phyloP scores from a whole-genome alignment of 1,284 basidiomycete species.

The Phenoliferia sp. region DNA sequence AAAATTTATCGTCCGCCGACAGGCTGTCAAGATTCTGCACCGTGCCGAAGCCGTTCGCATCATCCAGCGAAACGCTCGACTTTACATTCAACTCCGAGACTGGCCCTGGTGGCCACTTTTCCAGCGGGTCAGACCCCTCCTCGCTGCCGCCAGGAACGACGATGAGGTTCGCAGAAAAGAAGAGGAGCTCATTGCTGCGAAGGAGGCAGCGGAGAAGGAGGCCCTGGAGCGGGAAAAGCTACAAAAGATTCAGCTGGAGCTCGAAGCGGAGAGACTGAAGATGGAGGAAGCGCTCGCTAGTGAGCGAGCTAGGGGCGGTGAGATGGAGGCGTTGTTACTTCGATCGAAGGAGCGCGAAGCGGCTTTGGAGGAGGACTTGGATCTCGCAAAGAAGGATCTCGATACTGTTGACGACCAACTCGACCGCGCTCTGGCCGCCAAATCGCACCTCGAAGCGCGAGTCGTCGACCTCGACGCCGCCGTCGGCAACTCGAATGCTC shows the following conservation, averaged over 20 bases:
- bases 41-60: slow-evolving; percentile 85
- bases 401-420: slow-evolving; percentile 81
- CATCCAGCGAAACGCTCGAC: slow-evolving; percentile 87
- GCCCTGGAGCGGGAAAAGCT: slow-evolving; percentile 70
- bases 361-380: slow-evolving; percentile 79
- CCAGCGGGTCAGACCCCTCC: slow-evolving; percentile 82
- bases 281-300: slow-evolving; percentile 76
- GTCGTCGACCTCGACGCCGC: slow-evolving; percentile 27
- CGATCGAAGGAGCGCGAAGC: slow-evolving; percentile 78
- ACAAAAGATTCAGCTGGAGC: slow-evolving; percentile 67
- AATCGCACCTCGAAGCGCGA: slow-evolving; percentile 13
- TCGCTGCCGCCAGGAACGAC: slow-evolving; percentile 87
- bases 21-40: slow-evolving; percentile 93
- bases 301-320: slow-evolving; percentile 70
- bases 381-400: slow-evolving; percentile 69
- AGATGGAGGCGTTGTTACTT: slow-evolving; percentile 81
- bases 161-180: slow-evolving; percentile 88
- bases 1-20: slow-evolving; percentile 78
- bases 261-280: slow-evolving; percentile 74
- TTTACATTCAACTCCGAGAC: slow-evolving; percentile 81
- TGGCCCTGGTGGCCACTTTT: slow-evolving; percentile 99
- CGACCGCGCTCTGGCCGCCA: slow-evolving; percentile 65
- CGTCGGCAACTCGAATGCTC: slow-evolving; percentile 28
- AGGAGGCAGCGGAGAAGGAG: slow-evolving; percentile 80
- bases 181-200: slow-evolving; percentile 71